Percentiles rank a stretch among this genome's conserved stretches.
Evolutionary conservation across 176 grass and related monocot genomes (phyloP).

Genomic region (Eremochloa ophiuroides): DNA sequence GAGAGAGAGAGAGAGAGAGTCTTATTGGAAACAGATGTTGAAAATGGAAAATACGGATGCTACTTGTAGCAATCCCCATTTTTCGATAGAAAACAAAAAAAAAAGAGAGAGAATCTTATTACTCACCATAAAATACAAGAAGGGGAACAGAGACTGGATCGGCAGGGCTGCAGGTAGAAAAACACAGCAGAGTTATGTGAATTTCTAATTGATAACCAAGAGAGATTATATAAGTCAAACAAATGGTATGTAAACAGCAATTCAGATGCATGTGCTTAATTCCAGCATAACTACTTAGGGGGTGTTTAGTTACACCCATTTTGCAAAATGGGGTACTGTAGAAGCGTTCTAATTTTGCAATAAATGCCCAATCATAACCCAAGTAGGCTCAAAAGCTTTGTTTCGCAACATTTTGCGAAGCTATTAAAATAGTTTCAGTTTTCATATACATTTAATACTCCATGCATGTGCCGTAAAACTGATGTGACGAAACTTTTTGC

Average conservation of each 20-base stretch:
- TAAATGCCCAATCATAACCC: too few species aligned
- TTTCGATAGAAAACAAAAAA: background rate
- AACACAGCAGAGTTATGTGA: background rate
- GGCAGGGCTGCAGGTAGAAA: conserved; percentile 49
- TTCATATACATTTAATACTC: too few species aligned
- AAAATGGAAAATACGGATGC: background rate
- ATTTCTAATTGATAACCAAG: background rate
- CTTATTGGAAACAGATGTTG: background rate
- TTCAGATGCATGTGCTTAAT: background rate
- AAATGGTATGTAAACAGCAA: background rate
- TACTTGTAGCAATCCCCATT: background rate
- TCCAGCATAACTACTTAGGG: conserved; percentile 1
- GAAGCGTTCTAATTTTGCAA: too few species aligned
- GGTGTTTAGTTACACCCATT: too few species aligned
- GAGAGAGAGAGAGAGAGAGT: background rate
- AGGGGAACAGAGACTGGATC: conserved; percentile 50
- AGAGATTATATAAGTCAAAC: background rate
- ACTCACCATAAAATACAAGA: conserved; percentile 69
- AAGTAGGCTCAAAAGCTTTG: too few species aligned
- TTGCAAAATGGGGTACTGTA: too few species aligned
- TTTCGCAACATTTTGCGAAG: too few species aligned
- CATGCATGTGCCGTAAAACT: too few species aligned
- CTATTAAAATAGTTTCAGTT: too few species aligned
- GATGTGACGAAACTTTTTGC: too few species aligned
- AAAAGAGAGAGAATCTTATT: background rate